Base-by-base conservation (phyloP, 805 yeast genomes). In the Wickerhamiella spandovensis region DNA sequence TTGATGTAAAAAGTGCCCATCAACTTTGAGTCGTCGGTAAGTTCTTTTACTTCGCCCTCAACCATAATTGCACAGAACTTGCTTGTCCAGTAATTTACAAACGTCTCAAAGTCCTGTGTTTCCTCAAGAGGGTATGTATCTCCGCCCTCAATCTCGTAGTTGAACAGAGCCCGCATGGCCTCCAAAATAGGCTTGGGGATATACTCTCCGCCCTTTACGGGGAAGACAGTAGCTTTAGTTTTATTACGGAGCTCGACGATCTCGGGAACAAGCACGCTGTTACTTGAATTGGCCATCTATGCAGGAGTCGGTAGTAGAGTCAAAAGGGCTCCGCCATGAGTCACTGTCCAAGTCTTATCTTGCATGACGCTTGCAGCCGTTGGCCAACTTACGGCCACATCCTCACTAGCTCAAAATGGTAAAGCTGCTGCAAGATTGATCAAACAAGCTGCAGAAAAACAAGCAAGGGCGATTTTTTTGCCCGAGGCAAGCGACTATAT, bases 401-500 rank as follows among this genome's bases (percentile, higher is more conserved):
- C 84, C 0, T 75, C 75, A 38, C 64, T 87, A 23, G 60, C 65
- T 1, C 72, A 70, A 21, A 90, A 90, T 57, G 80, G 85, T 5
- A 58, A 67, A 8, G 66, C 72, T 0, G 94, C 81, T 0, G 72
- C 75, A 12, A 69, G 69, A 28, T 69, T 89, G 37, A 79, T 90
- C 17, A 62, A 67, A n/a, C 65, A 71, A 48, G 95, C 97, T 0
- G 74, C 82, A 0, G 67, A 66, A 2, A 62, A 72, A 15, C 75
- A 81, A 3, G 88, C 83, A 13, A 71, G 74, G 54, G 78, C 86
- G 2, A 69, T 92, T 5, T 87, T 92, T 61, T 73, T 90, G 44
- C 97, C 97, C 1, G 98, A 90, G 64, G 97, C 97, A 0, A 75
- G 92, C 4, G 97, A 90, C 63, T 90, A 87, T 63, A 73, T 90